Evolutionary conservation across 2,329 filamentous ascomycete genomes (phyloP).

Genomic region (Coleophoma cylindrospora): DNA sequence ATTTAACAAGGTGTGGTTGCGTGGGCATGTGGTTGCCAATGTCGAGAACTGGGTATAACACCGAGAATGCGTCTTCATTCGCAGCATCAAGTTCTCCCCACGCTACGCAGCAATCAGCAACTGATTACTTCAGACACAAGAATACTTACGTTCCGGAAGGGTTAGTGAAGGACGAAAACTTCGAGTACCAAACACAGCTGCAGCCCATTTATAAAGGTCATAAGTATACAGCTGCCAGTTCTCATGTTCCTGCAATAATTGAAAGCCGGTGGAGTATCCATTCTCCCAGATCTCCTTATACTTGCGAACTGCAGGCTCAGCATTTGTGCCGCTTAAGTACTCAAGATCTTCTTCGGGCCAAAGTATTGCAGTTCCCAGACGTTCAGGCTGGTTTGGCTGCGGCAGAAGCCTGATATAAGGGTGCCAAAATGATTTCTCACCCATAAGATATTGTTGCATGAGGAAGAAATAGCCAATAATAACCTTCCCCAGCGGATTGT

Average conservation of each 20-base stretch:
- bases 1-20: slow-evolving; percentile 14
- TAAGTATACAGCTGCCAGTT: slow-evolving; percentile 15
- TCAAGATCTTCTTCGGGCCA: slow-evolving; percentile 58
- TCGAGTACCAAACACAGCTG: slow-evolving; percentile 58
- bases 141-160: slow-evolving; percentile 27
- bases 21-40: slow-evolving; percentile 59
- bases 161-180: slow-evolving; percentile 56
- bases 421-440: slow-evolving; percentile 57
- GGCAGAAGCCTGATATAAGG: slow-evolving; percentile 64
- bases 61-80: slow-evolving; percentile 34
- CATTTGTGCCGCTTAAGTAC: slow-evolving; percentile 35
- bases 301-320: slow-evolving; percentile 18
- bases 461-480: slow-evolving; percentile 65
- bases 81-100: slow-evolving; percentile 10
- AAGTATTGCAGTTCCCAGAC: slow-evolving; percentile 55
- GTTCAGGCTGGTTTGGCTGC: slow-evolving; percentile 44
- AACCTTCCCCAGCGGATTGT: slow-evolving; percentile 33
- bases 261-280: slow-evolving; percentile 18
- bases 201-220: slow-evolving; percentile 59
- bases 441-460: slow-evolving; percentile 59
- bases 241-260: slow-evolving; percentile 8
- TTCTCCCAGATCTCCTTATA: slow-evolving; percentile 17
- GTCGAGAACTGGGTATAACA: slow-evolving; percentile 67
- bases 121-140: too few relatives aligned
- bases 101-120: background rate